Evolutionary conservation across 2,329 filamentous ascomycete genomes (phyloP).

Genomic region (Emergomyces pasteurianus): DNA sequence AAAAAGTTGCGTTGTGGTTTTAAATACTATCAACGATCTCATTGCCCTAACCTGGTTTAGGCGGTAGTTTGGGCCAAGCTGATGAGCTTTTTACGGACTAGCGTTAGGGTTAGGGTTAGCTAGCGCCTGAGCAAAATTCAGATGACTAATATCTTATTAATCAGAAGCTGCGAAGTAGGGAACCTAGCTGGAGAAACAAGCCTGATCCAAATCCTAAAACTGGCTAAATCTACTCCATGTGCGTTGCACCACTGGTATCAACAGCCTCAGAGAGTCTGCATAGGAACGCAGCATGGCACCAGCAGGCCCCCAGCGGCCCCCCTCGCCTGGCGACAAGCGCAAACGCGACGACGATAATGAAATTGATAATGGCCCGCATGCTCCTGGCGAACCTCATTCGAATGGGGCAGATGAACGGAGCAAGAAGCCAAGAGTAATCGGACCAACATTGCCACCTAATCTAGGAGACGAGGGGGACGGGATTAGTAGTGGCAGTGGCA

Average conservation of each 20-base stretch:
- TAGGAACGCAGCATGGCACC: background rate
- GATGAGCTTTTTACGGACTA: no score
- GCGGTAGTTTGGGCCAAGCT: no score
- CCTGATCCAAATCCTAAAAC: no score
- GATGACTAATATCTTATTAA: no score
- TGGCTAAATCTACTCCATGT: background rate
- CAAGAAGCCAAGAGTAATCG: slow-evolving; percentile 41
- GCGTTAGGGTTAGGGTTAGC: no score
- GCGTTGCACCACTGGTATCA: background rate
- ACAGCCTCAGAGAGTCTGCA: background rate
- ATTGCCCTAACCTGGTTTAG: no score
- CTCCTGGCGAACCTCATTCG: background rate
- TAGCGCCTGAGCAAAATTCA: no score
- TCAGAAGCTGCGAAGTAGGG: no score
- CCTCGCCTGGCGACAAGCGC: background rate
- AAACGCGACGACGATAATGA: background rate
- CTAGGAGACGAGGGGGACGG: slow-evolving; percentile 14
- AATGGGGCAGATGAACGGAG: background rate
- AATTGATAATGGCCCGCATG: background rate
- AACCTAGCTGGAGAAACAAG: no score
- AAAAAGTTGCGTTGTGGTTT: no score
- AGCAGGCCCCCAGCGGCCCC: background rate
- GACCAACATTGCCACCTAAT: slow-evolving; percentile 38
- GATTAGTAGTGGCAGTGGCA: slow-evolving; percentile 18
- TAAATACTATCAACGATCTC: no score